phyloP scores from a whole-genome alignment of 1,284 basidiomycete species.

The Phellinidium pouzarii region DNA sequence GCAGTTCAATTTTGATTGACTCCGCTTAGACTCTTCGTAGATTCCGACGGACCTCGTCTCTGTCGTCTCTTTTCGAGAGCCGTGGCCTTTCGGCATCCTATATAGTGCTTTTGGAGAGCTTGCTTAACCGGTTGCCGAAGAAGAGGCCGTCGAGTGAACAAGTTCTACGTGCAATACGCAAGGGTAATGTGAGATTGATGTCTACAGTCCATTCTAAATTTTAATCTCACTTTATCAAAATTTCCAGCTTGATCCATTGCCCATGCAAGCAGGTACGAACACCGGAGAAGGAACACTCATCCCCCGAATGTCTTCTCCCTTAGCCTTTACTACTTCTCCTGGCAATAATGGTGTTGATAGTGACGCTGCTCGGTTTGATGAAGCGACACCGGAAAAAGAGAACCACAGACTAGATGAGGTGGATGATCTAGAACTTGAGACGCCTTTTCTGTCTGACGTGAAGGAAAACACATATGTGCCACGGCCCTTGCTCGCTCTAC shows the following conservation, averaged over 20 bases:
- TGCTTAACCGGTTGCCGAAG: constrained; percentile 56
- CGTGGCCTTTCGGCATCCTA: constrained; percentile 64
- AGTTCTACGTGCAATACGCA: constrained; percentile 55
- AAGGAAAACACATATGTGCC: neutral
- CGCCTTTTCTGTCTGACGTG: too few relatives aligned
- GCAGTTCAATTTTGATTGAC: constrained; percentile 9
- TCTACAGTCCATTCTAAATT: neutral
- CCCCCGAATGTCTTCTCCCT: constrained; percentile 3
- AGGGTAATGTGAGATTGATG: constrained; percentile 49
- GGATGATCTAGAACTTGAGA: too few relatives aligned
- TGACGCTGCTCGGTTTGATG: neutral
- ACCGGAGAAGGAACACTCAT: constrained; percentile 13
- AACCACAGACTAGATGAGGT: neutral
- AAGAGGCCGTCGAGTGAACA: constrained; percentile 67
- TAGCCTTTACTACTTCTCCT: neutral
- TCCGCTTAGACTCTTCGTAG: constrained; percentile 23
- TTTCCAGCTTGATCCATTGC: constrained; percentile 23
- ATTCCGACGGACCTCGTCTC: constrained; percentile 51
- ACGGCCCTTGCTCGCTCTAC: neutral
- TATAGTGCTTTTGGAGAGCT: constrained; percentile 63
- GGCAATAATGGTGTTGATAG: neutral
- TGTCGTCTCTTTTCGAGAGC: constrained; percentile 53
- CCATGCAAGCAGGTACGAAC: neutral
- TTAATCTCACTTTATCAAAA: neutral
- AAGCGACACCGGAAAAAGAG: neutral